phyloP scores from a whole-genome alignment of 495 filamentous ascomycete species.

The Penicillium tannophilum region DNA sequence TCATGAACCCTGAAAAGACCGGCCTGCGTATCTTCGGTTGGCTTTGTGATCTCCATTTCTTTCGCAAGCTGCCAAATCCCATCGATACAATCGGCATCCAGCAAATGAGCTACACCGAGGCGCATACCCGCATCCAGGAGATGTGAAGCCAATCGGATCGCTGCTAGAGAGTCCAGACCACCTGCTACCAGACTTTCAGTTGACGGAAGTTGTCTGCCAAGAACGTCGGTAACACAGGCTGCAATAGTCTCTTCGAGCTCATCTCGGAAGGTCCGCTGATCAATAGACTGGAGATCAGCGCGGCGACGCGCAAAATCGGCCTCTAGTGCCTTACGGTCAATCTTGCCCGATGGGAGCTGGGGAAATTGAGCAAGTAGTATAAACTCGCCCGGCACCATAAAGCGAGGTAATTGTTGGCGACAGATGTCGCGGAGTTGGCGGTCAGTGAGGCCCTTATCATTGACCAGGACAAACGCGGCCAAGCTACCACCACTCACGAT shows the following conservation, averaged over 20 bases:
- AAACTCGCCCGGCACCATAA: slow-evolving; percentile 77
- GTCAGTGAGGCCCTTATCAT: slow-evolving; percentile 28
- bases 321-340: slow-evolving; percentile 67
- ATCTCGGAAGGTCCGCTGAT: slow-evolving; percentile 33
- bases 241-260: slow-evolving; percentile 49
- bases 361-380: slow-evolving; percentile 63
- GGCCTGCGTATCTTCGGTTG: slow-evolving; percentile 18
- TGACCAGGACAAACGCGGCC: slow-evolving; percentile 66
- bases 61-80: slow-evolving; percentile 31
- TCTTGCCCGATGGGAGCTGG: slow-evolving; percentile 74
- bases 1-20: slow-evolving; percentile 21
- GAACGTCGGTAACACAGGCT: slow-evolving; percentile 44
- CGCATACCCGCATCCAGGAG: slow-evolving; percentile 55
- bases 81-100: slow-evolving; percentile 53
- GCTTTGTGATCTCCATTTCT: slow-evolving; percentile 12
- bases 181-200: slow-evolving; percentile 49
- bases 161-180: slow-evolving; percentile 73
- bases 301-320: slow-evolving; percentile 49
- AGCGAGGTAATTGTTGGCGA: slow-evolving; percentile 68
- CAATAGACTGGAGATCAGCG: slow-evolving; percentile 23
- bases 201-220: slow-evolving; percentile 44
- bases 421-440: slow-evolving; percentile 58
- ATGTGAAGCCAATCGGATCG: slow-evolving; percentile 65
- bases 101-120: slow-evolving; percentile 56
- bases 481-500: slow-evolving; percentile 61